Percentiles rank a stretch among this genome's conserved stretches.
These are phyloP conservation scores for Ascobolus immersus DNA, from an alignment of 495 filamentous ascomycete genomes.

Conservation along the genomic window DNA sequence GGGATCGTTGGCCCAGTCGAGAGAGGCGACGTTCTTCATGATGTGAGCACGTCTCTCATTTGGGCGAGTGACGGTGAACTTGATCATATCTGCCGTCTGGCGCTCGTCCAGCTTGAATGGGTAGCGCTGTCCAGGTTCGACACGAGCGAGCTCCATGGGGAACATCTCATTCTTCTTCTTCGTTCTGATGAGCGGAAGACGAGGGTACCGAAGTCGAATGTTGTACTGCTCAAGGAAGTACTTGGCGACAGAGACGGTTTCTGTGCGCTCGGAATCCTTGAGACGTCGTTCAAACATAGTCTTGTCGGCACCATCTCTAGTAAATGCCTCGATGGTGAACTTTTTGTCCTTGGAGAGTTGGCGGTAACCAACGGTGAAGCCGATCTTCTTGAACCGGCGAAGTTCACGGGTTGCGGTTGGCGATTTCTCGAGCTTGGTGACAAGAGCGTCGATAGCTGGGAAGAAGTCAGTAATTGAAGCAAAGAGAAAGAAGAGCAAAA, in stretches of 20 bases:
- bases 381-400: slow-evolving; percentile 33
- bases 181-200: slow-evolving; percentile 48
- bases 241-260: slow-evolving; percentile 28
- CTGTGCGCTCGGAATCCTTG: slow-evolving; percentile 19
- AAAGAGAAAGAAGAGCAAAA: background rate
- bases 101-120: slow-evolving; percentile 45
- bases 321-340: slow-evolving; percentile 39
- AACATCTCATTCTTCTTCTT: slow-evolving; percentile 36
- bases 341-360: slow-evolving; percentile 15
- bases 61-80: slow-evolving; percentile 47
- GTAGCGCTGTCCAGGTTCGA: slow-evolving; percentile 47
- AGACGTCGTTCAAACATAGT: slow-evolving; percentile 33
- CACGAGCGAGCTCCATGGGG: slow-evolving; percentile 52
- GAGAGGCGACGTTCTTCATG: slow-evolving; percentile 32
- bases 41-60: slow-evolving; percentile 34
- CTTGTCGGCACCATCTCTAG: slow-evolving; percentile 27
- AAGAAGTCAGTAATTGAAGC: background rate
- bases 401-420: slow-evolving; percentile 21
- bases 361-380: slow-evolving; percentile 37
- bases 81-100: slow-evolving; percentile 60
- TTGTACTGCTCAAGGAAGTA: slow-evolving; percentile 49
- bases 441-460: slow-evolving; percentile 8
- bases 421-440: slow-evolving; percentile 1
- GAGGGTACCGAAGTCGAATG: slow-evolving; percentile 24
- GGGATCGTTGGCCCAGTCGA: slow-evolving; percentile 39